A percentile compares a stretch with the other conserved stretches of the same genome.
Conservation (phyloP, 306 rosid genomes). For the Pyrus pyrifolia region DNA sequence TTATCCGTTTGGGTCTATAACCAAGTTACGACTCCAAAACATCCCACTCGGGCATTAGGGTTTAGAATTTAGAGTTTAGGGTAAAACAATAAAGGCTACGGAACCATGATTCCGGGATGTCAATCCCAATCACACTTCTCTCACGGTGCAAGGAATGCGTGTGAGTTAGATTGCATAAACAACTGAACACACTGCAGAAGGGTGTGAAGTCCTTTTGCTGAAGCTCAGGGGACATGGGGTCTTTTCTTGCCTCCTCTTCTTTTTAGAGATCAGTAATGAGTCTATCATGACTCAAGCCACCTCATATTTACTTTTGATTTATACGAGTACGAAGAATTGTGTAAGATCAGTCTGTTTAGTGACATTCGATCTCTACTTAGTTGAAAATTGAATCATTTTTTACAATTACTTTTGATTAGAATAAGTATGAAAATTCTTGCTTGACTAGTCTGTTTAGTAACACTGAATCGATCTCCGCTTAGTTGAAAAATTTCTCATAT, state of each 20-base stretch:
- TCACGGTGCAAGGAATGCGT: not conserved
- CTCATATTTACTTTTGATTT: not conserved
- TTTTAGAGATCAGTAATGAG: not conserved
- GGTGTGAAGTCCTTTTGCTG: slow-evolving; percentile 3
- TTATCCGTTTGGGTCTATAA: no score
- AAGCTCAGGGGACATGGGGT: slow-evolving; percentile 6
- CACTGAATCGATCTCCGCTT: no score
- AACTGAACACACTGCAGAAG: not conserved
- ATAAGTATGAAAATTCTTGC: no score
- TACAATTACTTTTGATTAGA: no score
- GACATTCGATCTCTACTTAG: no score
- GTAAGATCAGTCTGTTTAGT: not conserved
- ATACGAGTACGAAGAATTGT: not conserved
- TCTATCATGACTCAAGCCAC: not conserved
- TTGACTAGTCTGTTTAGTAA: no score
- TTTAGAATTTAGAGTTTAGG: no score
- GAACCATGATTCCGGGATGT: not conserved
- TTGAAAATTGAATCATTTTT: no score
- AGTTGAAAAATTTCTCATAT: no score
- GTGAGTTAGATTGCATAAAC: not conserved
- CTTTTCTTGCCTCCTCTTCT: slow-evolving; percentile 3
- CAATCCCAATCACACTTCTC: not conserved
- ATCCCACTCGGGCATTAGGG: no score
- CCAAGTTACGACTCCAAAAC: no score
- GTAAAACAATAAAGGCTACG: no score